Evolutionary conservation across 306 rosid genomes (phyloP).

Genomic region (Trifolium pratense): DNA sequence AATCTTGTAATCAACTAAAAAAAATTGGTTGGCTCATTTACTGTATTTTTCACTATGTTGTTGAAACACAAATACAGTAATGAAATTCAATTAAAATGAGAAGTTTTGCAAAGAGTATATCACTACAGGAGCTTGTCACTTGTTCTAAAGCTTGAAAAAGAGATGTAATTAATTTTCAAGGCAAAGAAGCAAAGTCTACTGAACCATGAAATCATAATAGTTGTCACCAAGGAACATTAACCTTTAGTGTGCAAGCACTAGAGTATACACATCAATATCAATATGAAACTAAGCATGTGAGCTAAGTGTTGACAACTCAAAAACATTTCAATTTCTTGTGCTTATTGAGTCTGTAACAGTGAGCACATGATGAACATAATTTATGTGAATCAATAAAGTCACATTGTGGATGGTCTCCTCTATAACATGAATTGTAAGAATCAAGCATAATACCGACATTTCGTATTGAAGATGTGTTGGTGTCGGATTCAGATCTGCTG

Average conservation of each 20-base stretch:
- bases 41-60: no score
- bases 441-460: neutral
- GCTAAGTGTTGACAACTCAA: constrained; percentile 13
- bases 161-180: constrained; percentile 47
- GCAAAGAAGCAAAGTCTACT: constrained; percentile 41
- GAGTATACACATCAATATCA: constrained; percentile 34
- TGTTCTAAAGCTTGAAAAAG: constrained; percentile 43
- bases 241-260: constrained; percentile 22
- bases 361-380: constrained; percentile 51
- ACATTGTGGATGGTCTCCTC: constrained; percentile 34
- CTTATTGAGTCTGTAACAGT: constrained; percentile 46
- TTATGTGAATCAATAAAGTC: constrained; percentile 46
- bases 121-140: constrained; percentile 43
- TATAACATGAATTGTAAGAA: constrained; percentile 5
- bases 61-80: neutral
- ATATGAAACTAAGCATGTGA: constrained; percentile 36
- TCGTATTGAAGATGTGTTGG: neutral
- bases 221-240: constrained; percentile 39
- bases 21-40: no score
- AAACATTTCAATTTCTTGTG: constrained; percentile 42
- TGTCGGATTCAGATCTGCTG: no score
- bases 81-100: neutral
- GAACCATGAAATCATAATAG: constrained; percentile 34
- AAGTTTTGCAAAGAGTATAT: constrained; percentile 18
- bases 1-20: no score